These are phyloP conservation scores for Colletotrichum eleusines DNA, from an alignment of 2,329 filamentous ascomycete species.

Conservation along the genomic window DNA sequence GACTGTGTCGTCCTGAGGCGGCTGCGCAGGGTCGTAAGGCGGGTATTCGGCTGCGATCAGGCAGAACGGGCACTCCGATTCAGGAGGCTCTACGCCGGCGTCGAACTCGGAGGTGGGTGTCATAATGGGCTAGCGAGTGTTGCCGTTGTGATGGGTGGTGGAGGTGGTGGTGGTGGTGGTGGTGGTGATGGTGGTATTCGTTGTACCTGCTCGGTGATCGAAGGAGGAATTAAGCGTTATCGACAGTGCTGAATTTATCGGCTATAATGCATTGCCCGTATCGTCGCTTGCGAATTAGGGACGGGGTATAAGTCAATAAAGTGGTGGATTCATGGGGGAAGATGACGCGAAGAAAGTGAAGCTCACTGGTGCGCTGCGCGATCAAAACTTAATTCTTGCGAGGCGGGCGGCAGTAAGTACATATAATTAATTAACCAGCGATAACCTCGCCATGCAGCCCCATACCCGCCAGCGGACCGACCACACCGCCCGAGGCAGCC, in stretches of 20 bases:
- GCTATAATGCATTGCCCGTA: constrained; percentile 7
- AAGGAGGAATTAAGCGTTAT: constrained; percentile 9
- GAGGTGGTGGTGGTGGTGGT: background rate
- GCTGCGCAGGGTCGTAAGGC: constrained; percentile 59
- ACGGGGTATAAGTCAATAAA: background rate
- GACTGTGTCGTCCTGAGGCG: constrained; percentile 54
- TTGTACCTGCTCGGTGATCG: background rate
- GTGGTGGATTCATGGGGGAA: background rate
- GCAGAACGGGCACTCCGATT: constrained; percentile 71
- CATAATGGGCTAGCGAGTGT: constrained; percentile 16
- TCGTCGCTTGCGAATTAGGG: background rate
- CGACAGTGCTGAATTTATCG: background rate
- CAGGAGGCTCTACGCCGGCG: constrained; percentile 44
- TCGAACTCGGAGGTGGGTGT: constrained; percentile 36
- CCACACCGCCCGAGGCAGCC: constrained; percentile 15
- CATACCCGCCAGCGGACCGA: background rate
- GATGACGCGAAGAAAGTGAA: constrained; percentile 14
- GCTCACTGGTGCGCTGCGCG: background rate
- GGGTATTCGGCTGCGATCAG: constrained; percentile 64
- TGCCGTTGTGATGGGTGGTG: constrained; percentile 1
- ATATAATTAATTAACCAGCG: background rate
- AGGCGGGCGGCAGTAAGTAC: background rate
- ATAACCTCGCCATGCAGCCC: constrained; percentile 36
- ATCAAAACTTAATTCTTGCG: constrained; percentile 20
- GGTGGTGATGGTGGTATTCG: background rate